Percentiles rank a stretch among this genome's conserved stretches.
Evolutionary conservation across 441 rosid species (phyloP).

Genomic region (Croton laevigatus): DNA sequence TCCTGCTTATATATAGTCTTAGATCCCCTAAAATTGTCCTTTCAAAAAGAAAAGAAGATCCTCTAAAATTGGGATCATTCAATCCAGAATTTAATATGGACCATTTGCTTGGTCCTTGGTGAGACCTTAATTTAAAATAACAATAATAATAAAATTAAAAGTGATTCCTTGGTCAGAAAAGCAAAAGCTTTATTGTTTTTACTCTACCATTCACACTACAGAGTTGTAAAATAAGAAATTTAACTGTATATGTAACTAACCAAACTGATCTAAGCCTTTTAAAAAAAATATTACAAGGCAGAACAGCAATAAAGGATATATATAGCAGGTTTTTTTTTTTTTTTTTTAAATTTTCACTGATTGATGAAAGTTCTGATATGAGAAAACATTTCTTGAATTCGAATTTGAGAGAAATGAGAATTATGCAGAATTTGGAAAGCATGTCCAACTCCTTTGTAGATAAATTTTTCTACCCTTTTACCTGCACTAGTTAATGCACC

Average conservation of each 20-base stretch:
- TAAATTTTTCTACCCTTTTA: conserved; percentile 48
- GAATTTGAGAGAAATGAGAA: conserved; percentile 44
- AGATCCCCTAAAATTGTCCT: background rate
- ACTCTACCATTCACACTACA: background rate
- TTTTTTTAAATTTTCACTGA: no score
- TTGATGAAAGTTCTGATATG: conserved; percentile 58
- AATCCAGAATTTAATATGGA: background rate
- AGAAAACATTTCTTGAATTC: conserved; percentile 59
- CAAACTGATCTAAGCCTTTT: background rate
- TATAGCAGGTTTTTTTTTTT: background rate
- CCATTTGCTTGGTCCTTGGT: conserved; percentile 3
- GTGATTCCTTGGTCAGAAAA: conserved; percentile 20
- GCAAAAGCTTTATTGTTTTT: background rate
- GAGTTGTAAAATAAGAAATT: background rate
- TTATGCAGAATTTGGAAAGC: conserved; percentile 68
- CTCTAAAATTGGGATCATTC: background rate
- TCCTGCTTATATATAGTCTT: background rate
- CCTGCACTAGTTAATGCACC: conserved; percentile 42
- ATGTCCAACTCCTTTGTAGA: conserved; percentile 73
- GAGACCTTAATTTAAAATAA: background rate
- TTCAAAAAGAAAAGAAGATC: background rate
- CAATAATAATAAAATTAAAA: background rate
- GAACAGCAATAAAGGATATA: background rate
- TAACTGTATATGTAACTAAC: background rate
- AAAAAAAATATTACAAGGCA: background rate